Base-by-base conservation (phyloP, 768 basidiomycete species). In the Tricholoma furcatifolium region DNA sequence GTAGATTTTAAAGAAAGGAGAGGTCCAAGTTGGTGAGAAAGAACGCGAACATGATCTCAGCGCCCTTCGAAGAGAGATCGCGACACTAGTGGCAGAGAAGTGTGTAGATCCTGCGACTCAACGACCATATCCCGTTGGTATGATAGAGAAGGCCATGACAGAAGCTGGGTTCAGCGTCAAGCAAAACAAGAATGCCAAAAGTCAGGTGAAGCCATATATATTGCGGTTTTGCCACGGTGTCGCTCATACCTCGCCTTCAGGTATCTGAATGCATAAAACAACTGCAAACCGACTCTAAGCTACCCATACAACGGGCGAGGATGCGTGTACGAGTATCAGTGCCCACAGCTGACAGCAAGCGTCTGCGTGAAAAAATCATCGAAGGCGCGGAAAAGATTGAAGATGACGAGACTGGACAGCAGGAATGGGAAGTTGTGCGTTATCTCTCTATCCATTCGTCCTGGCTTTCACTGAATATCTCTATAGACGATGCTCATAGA, bases 101-200 rank as follows among this genome's bases (percentile, higher is more conserved):
- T 95, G 90, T 54, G 95, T 98, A 20, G 95, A 98, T 63, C 97
- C 97, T 1, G 72, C 79, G 4, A 96, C 93, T 1, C 87, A 92
- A 65, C 75, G 84, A 9, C 93, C 95, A 5, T 94, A 98, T 66
- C 87, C 93, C 5, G 92, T 96, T 30, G 87, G 91, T 15, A 92
- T 98, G 77, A 92, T 99, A 57, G 97, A 99, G 66, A 98, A 97
- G 70, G 94, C 94, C 0, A 96, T 99, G 96, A 73, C 83, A 8
- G 95, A 98, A 66, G 88, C 91, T 8, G 95, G 95, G 1, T 95
- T 89, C 70, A 96, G 92, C 60, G 88, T 96, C 23, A 88, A 91
- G 61, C 79, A 79, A 41, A 85, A 86, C 58, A 98, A 98, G 75
- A 88, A 81, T 18, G 95, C 94, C 4, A 99, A 99, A 73, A 90